Percentiles rank a stretch among this genome's conserved stretches.
These are phyloP conservation scores for Stemphylium vesicarium DNA, from an alignment of 2,329 filamentous ascomycete species.

Conservation along the genomic window DNA sequence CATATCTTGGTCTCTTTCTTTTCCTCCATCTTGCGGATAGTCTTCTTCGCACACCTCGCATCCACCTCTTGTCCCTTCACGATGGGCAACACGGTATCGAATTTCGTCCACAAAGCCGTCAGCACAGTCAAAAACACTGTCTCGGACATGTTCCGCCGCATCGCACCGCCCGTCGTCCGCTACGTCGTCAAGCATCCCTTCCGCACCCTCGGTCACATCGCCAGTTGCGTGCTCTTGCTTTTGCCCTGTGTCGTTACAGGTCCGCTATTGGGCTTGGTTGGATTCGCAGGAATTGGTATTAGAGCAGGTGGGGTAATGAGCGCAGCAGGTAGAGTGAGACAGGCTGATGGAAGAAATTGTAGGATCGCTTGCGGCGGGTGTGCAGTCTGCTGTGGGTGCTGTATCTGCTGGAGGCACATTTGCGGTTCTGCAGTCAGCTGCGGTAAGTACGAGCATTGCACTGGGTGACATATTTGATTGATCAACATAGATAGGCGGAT, in stretches of 20 bases:
- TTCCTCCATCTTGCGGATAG: not conserved
- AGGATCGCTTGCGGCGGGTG: not conserved
- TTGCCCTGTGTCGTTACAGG: not conserved
- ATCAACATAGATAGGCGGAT: not conserved
- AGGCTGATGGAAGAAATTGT: not conserved
- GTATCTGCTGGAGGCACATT: not conserved
- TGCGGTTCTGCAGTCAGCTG: not conserved
- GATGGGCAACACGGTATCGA: not conserved
- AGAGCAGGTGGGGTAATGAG: not conserved
- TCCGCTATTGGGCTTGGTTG: not conserved
- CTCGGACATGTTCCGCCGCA: not conserved
- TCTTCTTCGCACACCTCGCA: not conserved
- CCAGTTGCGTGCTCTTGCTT: not conserved
- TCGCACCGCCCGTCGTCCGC: not conserved
- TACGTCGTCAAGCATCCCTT: not conserved
- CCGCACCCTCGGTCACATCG: not conserved
- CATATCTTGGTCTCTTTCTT: not conserved
- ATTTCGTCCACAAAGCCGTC: not conserved
- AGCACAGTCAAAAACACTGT: not conserved
- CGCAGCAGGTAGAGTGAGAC: not conserved
- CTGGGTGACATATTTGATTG: not conserved
- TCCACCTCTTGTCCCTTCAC: not conserved
- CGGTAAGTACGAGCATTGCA: not conserved
- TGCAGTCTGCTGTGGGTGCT: not conserved
- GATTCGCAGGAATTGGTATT: not conserved